Percentiles rank a stretch among this genome's conserved stretches.
These are phyloP conservation scores for Trypanosomatidae sp. DNA, from an alignment of 208 protist species.

Conservation along the genomic window DNA sequence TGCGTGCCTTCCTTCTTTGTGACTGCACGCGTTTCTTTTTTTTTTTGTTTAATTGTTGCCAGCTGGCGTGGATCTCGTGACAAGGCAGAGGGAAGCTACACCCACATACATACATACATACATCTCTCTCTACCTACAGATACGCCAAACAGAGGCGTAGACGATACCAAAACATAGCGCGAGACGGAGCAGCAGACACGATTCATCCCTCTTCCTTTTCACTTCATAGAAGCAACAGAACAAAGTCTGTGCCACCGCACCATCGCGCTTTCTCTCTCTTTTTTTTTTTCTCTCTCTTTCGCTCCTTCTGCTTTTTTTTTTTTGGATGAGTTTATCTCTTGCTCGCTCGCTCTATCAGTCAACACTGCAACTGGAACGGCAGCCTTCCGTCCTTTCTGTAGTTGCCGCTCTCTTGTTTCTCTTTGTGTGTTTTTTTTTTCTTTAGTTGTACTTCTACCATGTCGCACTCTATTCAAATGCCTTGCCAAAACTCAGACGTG, in stretches of 20 bases:
- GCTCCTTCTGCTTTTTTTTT: not conserved
- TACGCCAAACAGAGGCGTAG: not conserved
- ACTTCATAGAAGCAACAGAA: no score
- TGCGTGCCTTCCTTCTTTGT: not conserved
- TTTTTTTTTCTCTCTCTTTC: conserved; percentile 2
- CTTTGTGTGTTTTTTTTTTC: not conserved
- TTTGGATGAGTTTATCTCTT: not conserved
- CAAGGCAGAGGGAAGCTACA: not conserved
- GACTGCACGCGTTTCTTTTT: not conserved
- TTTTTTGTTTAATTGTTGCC: not conserved
- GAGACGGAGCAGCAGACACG: no score
- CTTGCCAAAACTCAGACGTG: not conserved
- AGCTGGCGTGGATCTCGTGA: no score
- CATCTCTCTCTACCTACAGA: not conserved
- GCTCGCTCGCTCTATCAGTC: not conserved
- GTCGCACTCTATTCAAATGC: not conserved
- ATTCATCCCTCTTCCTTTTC: no score
- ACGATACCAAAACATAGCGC: not conserved
- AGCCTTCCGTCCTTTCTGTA: no score
- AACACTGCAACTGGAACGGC: not conserved
- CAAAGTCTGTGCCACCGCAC: not conserved
- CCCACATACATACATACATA: conserved; percentile 3
- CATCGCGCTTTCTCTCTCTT: not conserved
- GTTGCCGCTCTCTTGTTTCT: not conserved
- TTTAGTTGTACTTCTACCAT: not conserved